These are phyloP conservation scores for Ceratobasidium sp. DNA, from an alignment of 1,284 basidiomycete species.

Conservation along the genomic window DNA sequence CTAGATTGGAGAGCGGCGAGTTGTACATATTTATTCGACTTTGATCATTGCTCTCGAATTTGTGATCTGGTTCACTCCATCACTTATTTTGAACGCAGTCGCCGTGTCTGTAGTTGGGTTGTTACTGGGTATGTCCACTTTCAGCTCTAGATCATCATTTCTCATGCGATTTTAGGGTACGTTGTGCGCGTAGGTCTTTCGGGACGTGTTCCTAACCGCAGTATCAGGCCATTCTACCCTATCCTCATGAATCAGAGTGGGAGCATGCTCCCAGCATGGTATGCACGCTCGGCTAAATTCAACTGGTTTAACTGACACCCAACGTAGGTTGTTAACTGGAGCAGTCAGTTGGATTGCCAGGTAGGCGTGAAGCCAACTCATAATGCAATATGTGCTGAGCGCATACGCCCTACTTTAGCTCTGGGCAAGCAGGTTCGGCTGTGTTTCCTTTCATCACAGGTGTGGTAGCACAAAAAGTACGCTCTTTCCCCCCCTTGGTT, in stretches of 20 bases:
- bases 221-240: slow-evolving; percentile 44
- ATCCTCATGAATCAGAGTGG: slow-evolving; percentile 43
- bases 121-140: slow-evolving; percentile 33
- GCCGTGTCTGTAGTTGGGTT: slow-evolving; percentile 44
- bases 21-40: slow-evolving; percentile 49
- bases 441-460: slow-evolving; percentile 45
- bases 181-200: too few species aligned
- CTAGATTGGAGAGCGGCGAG: slow-evolving; percentile 57
- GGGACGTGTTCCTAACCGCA: not conserved
- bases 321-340: slow-evolving; percentile 12
- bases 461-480: slow-evolving; percentile 18
- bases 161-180: not conserved
- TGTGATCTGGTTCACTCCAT: slow-evolving; percentile 45
- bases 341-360: slow-evolving; percentile 24
- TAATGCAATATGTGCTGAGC: not conserved
- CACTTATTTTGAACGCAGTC: slow-evolving; percentile 44
- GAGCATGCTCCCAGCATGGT: slow-evolving; percentile 35
- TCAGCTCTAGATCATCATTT: not conserved
- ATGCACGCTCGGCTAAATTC: not conserved
- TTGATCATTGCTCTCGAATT: slow-evolving; percentile 45
- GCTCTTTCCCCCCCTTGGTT: not conserved
- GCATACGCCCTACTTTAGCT: not conserved
- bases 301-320: slow-evolving; percentile 8
- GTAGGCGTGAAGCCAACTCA: not conserved
- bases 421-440: slow-evolving; percentile 38